Conservation (phyloP, 441 rosid genomes). For the Bocquillonia castaneifolia region DNA sequence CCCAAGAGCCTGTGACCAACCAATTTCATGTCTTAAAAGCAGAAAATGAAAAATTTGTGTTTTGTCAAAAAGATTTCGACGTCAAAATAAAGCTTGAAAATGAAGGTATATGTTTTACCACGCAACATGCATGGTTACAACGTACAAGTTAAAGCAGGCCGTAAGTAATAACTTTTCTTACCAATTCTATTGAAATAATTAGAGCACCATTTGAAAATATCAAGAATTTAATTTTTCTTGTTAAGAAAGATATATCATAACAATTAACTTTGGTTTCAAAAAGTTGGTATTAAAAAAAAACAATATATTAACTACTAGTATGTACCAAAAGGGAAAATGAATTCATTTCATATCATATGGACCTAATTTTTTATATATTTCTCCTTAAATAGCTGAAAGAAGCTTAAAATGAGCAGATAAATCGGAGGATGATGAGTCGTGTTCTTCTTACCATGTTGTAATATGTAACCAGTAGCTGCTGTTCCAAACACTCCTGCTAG, state of each 20-base stretch:
- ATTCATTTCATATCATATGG: no score
- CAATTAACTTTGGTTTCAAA: conserved; percentile 1
- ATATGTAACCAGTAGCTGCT: conserved; percentile 88
- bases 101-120: neutral
- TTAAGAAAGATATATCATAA: neutral
- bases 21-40: neutral
- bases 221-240: neutral
- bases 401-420: no score
- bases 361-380: no score
- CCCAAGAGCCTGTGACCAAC: conserved; percentile 68
- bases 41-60: no score
- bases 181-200: conserved; percentile 11
- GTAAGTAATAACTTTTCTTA: neutral
- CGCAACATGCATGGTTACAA: neutral
- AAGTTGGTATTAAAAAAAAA: conserved; percentile 2
- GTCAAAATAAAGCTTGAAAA: conserved; percentile 3
- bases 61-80: neutral
- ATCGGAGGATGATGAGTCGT: no score
- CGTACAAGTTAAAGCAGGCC: neutral
- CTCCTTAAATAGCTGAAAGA: no score
- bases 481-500: conserved; percentile 93
- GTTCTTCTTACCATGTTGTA: conserved; percentile 86
- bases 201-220: neutral
- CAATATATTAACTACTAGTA: neutral
- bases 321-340: no score